Percentiles rank a stretch among this genome's conserved stretches.
phyloP scores from a whole-genome alignment of 306 rosid genomes.

The Cicer arietinum region DNA sequence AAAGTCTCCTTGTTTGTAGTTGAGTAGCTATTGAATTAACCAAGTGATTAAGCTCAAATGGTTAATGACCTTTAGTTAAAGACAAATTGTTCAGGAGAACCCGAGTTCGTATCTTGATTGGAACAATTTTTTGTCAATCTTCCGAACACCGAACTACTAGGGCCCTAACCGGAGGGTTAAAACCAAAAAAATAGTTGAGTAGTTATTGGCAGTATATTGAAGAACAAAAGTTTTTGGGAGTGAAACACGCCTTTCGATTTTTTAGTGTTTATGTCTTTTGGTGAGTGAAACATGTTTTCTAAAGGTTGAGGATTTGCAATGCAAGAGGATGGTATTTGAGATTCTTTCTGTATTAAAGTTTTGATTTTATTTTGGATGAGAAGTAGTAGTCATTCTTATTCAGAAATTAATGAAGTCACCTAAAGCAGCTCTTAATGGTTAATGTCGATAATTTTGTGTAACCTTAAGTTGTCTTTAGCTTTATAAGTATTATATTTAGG shows the following conservation, averaged over 20 bases:
- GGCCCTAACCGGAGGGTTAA: no score
- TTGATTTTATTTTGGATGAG: conserved; percentile 14
- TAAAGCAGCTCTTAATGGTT: neutral
- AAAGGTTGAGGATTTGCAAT: neutral
- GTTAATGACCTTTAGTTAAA: no score
- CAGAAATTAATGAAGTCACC: conserved; percentile 6
- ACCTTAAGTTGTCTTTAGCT: conserved; percentile 10
- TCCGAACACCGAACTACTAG: no score
- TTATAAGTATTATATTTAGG: conserved; percentile 4
- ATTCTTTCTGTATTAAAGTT: neutral
- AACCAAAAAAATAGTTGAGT: neutral
- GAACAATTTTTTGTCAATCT: no score
- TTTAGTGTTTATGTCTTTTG: neutral
- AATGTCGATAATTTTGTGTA: neutral
- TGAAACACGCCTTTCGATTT: neutral
- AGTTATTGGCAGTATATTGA: conserved; percentile 12
- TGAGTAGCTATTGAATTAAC: neutral
- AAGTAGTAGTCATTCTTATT: conserved; percentile 18
- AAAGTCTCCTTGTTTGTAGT: neutral
- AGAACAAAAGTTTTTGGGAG: neutral
- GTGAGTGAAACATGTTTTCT: neutral
- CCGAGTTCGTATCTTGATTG: no score
- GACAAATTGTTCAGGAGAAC: no score
- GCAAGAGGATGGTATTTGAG: conserved; percentile 10
- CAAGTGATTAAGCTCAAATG: no score